Conservation (phyloP, 1,139 yeast species). For the Torulaspora pretoriensis region DNA sequence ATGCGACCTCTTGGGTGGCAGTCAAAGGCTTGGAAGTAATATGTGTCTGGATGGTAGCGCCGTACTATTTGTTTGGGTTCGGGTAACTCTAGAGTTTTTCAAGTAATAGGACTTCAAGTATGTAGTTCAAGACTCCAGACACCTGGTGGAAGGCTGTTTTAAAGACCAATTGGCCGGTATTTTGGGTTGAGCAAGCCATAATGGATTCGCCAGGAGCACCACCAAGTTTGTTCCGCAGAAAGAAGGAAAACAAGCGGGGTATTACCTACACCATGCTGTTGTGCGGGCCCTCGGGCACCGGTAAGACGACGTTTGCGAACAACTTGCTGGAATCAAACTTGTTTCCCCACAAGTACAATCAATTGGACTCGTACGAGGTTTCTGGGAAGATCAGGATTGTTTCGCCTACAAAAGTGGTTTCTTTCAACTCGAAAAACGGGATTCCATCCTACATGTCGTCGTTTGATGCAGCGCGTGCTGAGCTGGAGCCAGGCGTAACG, state of each 20-base stretch:
- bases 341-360: conserved; percentile 51
- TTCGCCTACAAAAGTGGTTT: conserved; percentile 36
- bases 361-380: conserved; percentile 20
- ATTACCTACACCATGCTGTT: conserved; percentile 76
- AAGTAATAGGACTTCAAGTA: background rate
- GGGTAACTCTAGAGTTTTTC: background rate
- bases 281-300: conserved; percentile 73
- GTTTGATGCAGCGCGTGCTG: conserved; percentile 39
- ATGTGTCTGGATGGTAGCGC: conserved; percentile 3
- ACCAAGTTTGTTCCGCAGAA: conserved; percentile 35
- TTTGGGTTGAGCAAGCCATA: background rate
- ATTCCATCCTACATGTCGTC: conserved; percentile 33
- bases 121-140: background rate
- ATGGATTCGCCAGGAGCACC: conserved; percentile 18
- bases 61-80: background rate
- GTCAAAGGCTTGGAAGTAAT: background rate
- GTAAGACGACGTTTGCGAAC: conserved; percentile 79
- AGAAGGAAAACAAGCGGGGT: conserved; percentile 79
- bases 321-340: conserved; percentile 62
- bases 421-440: conserved; percentile 37
- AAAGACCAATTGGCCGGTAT: conserved; percentile 5
- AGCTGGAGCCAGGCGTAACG: conserved; percentile 55
- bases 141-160: background rate
- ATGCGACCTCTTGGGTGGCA: background rate
- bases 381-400: conserved; percentile 34